phyloP scores from a whole-genome alignment of 2,329 filamentous ascomycete species.

The Cladosporium colombiae region DNA sequence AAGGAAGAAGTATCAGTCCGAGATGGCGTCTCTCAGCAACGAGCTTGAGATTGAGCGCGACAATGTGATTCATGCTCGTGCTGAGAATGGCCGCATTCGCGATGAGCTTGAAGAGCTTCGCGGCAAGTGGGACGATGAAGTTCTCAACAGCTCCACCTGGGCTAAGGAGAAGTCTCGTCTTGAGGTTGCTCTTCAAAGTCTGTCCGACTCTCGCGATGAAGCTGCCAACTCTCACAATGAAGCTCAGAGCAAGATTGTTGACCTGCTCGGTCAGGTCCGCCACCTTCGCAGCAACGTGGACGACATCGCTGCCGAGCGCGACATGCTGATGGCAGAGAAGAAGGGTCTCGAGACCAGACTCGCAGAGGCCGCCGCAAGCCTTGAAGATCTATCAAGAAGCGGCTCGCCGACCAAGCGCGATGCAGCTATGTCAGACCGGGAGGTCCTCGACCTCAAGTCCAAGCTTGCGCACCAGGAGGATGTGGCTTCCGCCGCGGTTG shows the following conservation, averaged over 20 bases:
- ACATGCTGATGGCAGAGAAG: constrained; percentile 84
- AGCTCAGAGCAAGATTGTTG: constrained; percentile 89
- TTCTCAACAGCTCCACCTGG: constrained; percentile 96
- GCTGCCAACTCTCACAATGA: constrained; percentile 92
- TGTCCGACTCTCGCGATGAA: constrained; percentile 89
- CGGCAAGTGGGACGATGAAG: constrained; percentile 97
- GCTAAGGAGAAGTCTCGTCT: constrained; percentile 95
- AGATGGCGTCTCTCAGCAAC: constrained; percentile 84
- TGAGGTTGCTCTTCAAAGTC: constrained; percentile 83
- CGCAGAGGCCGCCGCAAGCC: constrained; percentile 80
- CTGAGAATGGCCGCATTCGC: constrained; percentile 83
- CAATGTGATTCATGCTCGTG: constrained; percentile 78
- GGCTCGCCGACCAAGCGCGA: constrained; percentile 86
- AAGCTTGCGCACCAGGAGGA: constrained; percentile 91
- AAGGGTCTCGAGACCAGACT: constrained; percentile 81
- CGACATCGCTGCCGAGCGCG: constrained; percentile 81
- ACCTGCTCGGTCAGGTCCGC: constrained; percentile 84
- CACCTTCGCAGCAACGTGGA: constrained; percentile 80
- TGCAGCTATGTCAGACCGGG: constrained; percentile 83
- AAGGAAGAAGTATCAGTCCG: constrained; percentile 92
- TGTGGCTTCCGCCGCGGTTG: constrained; percentile 84
- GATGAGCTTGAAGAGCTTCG: constrained; percentile 94
- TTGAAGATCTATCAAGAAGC: constrained; percentile 78
- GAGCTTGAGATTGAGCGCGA: constrained; percentile 93
- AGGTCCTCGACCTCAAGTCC: constrained; percentile 86